A percentile compares a stretch with the other conserved stretches of the same genome.
phyloP scores from a whole-genome alignment of 495 filamentous ascomycete genomes.

The Lepidopterella palustris region DNA sequence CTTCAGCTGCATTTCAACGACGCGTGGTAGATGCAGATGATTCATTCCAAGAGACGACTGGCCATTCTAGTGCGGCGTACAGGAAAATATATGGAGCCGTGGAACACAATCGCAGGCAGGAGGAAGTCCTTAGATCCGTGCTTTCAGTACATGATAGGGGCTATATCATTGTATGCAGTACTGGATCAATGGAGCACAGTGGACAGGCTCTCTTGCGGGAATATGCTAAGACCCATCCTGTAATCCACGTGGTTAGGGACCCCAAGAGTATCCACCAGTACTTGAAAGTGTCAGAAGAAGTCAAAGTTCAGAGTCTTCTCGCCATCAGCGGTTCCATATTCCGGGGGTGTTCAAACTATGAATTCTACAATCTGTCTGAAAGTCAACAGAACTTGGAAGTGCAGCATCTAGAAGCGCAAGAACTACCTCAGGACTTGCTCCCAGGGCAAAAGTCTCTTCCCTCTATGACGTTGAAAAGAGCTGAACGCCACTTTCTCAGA shows the following conservation, averaged over 20 bases:
- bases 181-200: conserved; percentile 46
- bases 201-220: conserved; percentile 38
- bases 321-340: conserved; percentile 50
- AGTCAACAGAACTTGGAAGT: conserved; percentile 34
- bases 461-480: conserved; percentile 62
- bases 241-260: conserved; percentile 68
- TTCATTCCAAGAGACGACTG: conserved; percentile 61
- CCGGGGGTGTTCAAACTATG: conserved; percentile 65
- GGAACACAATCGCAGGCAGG: conserved; percentile 56
- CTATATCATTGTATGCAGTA: conserved; percentile 67
- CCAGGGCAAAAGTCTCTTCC: conserved; percentile 36
- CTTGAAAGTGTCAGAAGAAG: conserved; percentile 53
- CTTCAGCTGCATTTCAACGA: conserved; percentile 62
- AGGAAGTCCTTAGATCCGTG: conserved; percentile 57
- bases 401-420: neutral
- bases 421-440: neutral
- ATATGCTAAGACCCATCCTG: conserved; percentile 54
- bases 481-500: conserved; percentile 65
- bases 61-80: conserved; percentile 54
- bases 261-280: conserved; percentile 58
- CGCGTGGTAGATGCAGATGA: conserved; percentile 66
- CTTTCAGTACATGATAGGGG: conserved; percentile 55
- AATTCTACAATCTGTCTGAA: conserved; percentile 69
- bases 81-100: conserved; percentile 53
- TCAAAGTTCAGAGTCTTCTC: conserved; percentile 43